phyloP scores from a whole-genome alignment of 2,329 filamentous ascomycete genomes.

The Eutypa lata region DNA sequence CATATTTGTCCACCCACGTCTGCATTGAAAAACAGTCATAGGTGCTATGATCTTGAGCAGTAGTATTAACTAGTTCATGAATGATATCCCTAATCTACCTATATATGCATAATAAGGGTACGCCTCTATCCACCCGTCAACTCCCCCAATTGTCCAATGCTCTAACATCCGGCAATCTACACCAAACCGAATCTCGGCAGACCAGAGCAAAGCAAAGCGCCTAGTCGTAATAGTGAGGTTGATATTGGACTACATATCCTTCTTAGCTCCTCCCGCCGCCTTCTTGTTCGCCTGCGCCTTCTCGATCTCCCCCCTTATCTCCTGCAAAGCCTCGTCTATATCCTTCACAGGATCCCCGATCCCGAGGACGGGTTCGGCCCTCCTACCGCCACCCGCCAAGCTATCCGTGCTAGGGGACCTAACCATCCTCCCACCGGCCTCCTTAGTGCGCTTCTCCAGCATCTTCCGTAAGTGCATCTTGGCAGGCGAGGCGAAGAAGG shows the following conservation, averaged over 20 bases:
- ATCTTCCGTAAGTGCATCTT: constrained; percentile 57
- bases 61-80: too few relatives aligned
- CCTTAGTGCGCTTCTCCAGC: constrained; percentile 55
- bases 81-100: too few relatives aligned
- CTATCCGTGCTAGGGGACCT: constrained; percentile 57
- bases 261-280: constrained; percentile 1
- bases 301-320: constrained; percentile 72
- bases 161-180: too few relatives aligned
- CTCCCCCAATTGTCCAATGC: too few relatives aligned
- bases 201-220: too few relatives aligned
- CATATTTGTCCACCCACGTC: too few relatives aligned
- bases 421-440: constrained; percentile 42
- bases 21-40: too few relatives aligned
- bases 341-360: constrained; percentile 75
- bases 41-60: too few relatives aligned
- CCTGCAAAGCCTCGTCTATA: constrained; percentile 72
- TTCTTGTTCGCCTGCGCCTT: constrained; percentile 39
- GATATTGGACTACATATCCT: neutral
- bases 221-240: too few relatives aligned
- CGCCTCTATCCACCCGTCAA: too few relatives aligned
- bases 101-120: too few relatives aligned
- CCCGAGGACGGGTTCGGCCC: constrained; percentile 66
- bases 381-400: constrained; percentile 33
- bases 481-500: constrained; percentile 76
- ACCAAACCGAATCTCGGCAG: too few relatives aligned